phyloP scores from a whole-genome alignment of 2,329 filamentous ascomycete genomes.

The Monosporascus cannonballus region DNA sequence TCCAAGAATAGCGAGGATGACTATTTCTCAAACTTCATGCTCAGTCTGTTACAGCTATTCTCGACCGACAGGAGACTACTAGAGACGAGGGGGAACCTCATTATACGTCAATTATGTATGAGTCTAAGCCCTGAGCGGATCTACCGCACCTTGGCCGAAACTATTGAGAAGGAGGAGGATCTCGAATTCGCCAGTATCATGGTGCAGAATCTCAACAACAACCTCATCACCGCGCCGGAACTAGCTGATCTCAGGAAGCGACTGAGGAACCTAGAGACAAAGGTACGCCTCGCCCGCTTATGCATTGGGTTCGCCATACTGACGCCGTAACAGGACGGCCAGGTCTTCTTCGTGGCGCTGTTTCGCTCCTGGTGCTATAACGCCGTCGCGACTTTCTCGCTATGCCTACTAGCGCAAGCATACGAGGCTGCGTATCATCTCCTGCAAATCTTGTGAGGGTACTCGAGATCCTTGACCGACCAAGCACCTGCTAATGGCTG shows the following conservation, averaged over 20 bases:
- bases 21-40: conserved; percentile 98
- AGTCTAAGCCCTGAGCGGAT: conserved; percentile 92
- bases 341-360: conserved; percentile 88
- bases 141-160: conserved; percentile 91
- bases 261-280: conserved; percentile 82
- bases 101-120: conserved; percentile 90
- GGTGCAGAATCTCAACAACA: conserved; percentile 99
- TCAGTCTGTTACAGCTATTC: conserved; percentile 90
- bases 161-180: conserved; percentile 95
- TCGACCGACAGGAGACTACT: conserved; percentile 87
- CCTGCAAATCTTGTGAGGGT: conserved; percentile 77
- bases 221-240: conserved; percentile 94
- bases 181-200: conserved; percentile 99
- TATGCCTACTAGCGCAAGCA: conserved; percentile 91
- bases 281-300: conserved; percentile 38
- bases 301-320: conserved; percentile 3
- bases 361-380: conserved; percentile 99
- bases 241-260: conserved; percentile 85
- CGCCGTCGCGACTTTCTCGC: conserved; percentile 91
- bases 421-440: conserved; percentile 98
- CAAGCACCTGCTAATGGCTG: conserved; percentile 9
- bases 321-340: conserved; percentile 61
- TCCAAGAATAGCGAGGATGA: conserved; percentile 94
- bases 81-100: conserved; percentile 89
- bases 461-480: neutral